Conservation (phyloP, 805 yeast species). For the Saccharomycopsis selenospora region DNA sequence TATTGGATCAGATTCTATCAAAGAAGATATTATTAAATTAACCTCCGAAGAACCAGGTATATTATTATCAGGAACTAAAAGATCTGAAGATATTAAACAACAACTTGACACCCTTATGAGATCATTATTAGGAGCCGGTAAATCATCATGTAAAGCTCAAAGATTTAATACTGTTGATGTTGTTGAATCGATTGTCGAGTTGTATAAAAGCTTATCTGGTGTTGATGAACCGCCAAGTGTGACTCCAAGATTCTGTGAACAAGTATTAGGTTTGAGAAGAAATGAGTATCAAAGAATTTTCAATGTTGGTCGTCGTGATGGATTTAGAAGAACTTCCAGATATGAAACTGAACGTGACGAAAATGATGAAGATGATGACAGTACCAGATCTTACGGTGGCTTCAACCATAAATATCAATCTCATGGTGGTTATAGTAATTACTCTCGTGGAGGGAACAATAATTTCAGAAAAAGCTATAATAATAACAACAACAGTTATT, state of each 20-base stretch:
- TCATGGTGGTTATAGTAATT: constrained; percentile 14
- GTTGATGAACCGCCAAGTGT: constrained; percentile 15
- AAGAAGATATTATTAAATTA: constrained; percentile 27
- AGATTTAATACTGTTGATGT: constrained; percentile 2
- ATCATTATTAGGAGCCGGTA: constrained; percentile 11
- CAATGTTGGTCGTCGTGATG: constrained; percentile 23
- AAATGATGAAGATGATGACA: constrained; percentile 29
- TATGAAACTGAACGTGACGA: constrained; percentile 26
- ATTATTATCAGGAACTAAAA: background rate
- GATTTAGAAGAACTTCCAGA: constrained; percentile 30
- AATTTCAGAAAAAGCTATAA: constrained; percentile 20
- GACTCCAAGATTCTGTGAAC: constrained; percentile 3
- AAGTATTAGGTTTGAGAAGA: constrained; percentile 2
- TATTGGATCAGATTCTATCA: constrained; percentile 32
- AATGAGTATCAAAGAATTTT: constrained; percentile 18
- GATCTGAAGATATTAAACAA: constrained; percentile 10
- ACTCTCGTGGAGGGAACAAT: constrained; percentile 17
- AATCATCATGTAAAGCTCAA: background rate
- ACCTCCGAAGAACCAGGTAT: constrained; percentile 1
- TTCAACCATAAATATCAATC: constrained; percentile 12
- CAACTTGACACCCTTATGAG: constrained; percentile 17
- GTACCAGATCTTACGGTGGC: too few relatives aligned
- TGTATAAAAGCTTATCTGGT: constrained; percentile 16
- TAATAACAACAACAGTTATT: constrained; percentile 14
- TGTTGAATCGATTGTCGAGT: constrained; percentile 11